Evolutionary conservation across 345 rosid genomes (phyloP).

Genomic region (Diplotaxis tenuifolia): DNA sequence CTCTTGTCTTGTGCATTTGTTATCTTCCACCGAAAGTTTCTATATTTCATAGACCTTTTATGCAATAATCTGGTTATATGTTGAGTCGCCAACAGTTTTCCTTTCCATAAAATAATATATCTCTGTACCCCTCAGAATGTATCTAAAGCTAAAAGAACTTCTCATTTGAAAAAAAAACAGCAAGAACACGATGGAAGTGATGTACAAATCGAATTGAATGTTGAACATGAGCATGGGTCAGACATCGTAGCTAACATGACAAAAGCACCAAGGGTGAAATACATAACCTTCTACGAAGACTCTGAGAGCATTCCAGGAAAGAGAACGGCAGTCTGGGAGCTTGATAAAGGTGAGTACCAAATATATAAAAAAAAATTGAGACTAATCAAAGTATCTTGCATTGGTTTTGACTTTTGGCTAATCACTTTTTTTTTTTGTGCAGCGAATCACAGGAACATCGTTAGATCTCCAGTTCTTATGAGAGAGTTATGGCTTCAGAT

Average conservation of each 20-base stretch:
- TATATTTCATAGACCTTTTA: neutral
- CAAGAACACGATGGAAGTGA: conserved; percentile 95
- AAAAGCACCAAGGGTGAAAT: conserved; percentile 72
- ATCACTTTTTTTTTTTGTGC: conserved; percentile 37
- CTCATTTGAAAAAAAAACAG: conserved; percentile 48
- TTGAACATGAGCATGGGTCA: conserved; percentile 66
- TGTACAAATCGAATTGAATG: conserved; percentile 72
- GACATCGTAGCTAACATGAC: conserved; percentile 89
- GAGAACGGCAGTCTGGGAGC: conserved; percentile 99
- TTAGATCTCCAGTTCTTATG: conserved; percentile 86
- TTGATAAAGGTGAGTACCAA: conserved; percentile 75
- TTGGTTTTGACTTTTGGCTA: neutral
- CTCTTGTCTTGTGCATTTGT: neutral
- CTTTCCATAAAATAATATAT: neutral
- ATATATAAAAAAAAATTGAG: conserved; percentile 5
- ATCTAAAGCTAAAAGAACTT: neutral
- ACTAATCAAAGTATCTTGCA: neutral
- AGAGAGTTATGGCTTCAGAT: conserved; percentile 98
- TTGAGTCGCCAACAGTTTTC: neutral
- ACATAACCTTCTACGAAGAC: conserved; percentile 91
- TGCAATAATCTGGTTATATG: conserved; percentile 3
- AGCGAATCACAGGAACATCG: conserved; percentile 98
- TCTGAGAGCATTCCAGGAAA: conserved; percentile 79
- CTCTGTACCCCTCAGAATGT: too few species aligned
- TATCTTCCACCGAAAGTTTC: neutral